phyloP scores from a whole-genome alignment of 371 early-diverging fungal genomes.

The Rhizomucor pusillus region DNA sequence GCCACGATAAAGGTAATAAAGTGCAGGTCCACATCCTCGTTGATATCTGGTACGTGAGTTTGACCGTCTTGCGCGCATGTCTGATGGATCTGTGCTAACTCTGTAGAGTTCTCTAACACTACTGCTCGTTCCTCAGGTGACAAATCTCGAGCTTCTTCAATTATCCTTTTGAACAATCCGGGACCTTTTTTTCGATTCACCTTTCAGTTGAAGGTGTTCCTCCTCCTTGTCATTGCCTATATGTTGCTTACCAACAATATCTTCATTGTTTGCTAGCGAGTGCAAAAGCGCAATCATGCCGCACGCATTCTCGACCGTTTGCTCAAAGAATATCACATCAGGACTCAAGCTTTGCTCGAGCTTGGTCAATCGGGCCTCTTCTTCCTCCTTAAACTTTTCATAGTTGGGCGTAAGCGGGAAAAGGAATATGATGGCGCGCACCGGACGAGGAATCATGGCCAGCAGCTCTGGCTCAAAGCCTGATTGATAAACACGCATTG shows the following conservation, averaged over 20 bases:
- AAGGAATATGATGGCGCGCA: slow-evolving; percentile 77
- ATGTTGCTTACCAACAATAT: slow-evolving; percentile 28
- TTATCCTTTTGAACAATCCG: slow-evolving; percentile 60
- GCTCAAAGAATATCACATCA: slow-evolving; percentile 74
- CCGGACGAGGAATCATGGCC: slow-evolving; percentile 77
- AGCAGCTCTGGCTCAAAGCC: slow-evolving; percentile 85
- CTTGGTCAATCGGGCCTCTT: slow-evolving; percentile 49
- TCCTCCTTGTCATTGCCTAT: slow-evolving; percentile 6
- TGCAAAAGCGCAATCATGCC: slow-evolving; percentile 85
- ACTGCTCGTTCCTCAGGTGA: slow-evolving; percentile 72
- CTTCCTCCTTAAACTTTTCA: slow-evolving; percentile 52
- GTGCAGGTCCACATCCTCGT: slow-evolving; percentile 77
- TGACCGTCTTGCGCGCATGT: slow-evolving; percentile 72
- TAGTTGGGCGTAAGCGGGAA: slow-evolving; percentile 65
- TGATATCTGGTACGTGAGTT: slow-evolving; percentile 67
- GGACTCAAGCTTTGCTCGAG: slow-evolving; percentile 56
- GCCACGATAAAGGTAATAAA: slow-evolving; percentile 79
- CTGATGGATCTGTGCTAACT: slow-evolving; percentile 60
- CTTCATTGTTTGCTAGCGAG: slow-evolving; percentile 63
- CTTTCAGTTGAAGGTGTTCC: not conserved
- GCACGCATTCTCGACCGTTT: slow-evolving; percentile 93
- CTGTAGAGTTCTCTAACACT: slow-evolving; percentile 58
- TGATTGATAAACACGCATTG: slow-evolving; percentile 13
- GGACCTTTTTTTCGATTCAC: slow-evolving; percentile 28
- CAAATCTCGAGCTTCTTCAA: slow-evolving; percentile 55